Evolutionary conservation across 1,284 basidiomycete species (phyloP), one percentile per base, ranked within the genome.

Genomic region (Marasmius oreades): DNA sequence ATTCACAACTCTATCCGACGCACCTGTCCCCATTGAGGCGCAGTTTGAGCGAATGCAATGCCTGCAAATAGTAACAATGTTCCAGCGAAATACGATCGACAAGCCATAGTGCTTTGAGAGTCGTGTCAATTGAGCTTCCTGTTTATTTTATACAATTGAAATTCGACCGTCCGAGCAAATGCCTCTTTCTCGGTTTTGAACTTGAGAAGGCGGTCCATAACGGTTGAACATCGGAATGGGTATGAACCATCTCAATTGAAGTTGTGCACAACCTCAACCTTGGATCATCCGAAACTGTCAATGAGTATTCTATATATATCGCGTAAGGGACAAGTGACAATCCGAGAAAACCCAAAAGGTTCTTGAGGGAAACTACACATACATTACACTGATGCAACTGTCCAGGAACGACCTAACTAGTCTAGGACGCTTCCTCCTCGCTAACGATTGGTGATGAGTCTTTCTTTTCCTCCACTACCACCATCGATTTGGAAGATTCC

Each of bases 101-200:
- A 48, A 61, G 62, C 62, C 20, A 53, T 59, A 54, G 60, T 64
- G 16, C 43, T 24, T n/a, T 39, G 45, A 33, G 22, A 50, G 37
- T 23, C 37, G 16, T 8, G 16, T 18, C 36, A 23, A 43, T 22
- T 26, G 31, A 10, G 26, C 20, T 28, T 48, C 16, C 20, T n/a
- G 23, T 33, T 34, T 22, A 18, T 43, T 44, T 28, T 23, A 42
- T n/a, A 42, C n/a, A 23, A 48, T 16, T 5, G 43, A 31, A 5
- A 22, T 12, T 57, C 45, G 43, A 23, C 50, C 20, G 28, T 50
- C 72, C 72, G 72, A 73, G 63, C 67, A 72, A 67, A 57, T 64
- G 70, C 68, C 72, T 61, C 67, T 71, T 65, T 63, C 55, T 73
- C 72, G 70, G 71, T 53, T n/a, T 42, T 56, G 52, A 50, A 51